These are phyloP conservation scores for Salix dunnii DNA, from an alignment of 345 rosid species.

Conservation along the genomic window DNA sequence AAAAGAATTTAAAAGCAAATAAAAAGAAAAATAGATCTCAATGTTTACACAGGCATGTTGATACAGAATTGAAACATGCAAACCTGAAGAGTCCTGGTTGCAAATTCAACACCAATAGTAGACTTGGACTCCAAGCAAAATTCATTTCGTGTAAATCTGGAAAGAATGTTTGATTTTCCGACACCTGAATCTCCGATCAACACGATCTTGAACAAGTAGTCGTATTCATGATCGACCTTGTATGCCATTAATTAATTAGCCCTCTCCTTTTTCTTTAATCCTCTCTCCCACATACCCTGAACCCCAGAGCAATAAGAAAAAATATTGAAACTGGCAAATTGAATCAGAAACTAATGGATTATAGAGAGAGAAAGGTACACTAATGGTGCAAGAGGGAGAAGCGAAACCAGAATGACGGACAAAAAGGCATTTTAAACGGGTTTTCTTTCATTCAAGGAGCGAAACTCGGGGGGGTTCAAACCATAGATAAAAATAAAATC, in stretches of 20 bases:
- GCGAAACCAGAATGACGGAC: conserved; percentile 28
- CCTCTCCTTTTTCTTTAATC: not conserved
- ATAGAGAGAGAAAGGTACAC: not conserved
- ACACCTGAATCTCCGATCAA: conserved; percentile 70
- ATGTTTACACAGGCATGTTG: too few relatives aligned
- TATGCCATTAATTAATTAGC: conserved; percentile 43
- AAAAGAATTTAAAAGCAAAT: not conserved
- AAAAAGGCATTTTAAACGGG: conserved; percentile 38
- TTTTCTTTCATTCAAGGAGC: conserved; percentile 24
- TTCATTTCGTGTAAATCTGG: conserved; percentile 62
- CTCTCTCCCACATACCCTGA: not conserved
- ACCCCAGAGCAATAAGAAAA: not conserved
- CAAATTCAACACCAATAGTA: conserved; percentile 70
- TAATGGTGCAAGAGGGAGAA: too few relatives aligned
- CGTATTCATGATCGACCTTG: conserved; percentile 63
- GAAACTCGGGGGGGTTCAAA: conserved; percentile 16
- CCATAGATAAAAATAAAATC: not conserved
- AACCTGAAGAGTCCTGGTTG: conserved; percentile 69
- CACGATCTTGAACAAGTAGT: conserved; percentile 61
- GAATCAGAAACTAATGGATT: not conserved
- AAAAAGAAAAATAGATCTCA: not conserved
- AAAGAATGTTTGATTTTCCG: conserved; percentile 68
- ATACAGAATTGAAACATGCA: not conserved
- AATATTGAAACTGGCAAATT: not conserved
- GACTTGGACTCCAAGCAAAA: conserved; percentile 67